These are phyloP conservation scores for Triangularia verruculosa DNA, from an alignment of 2,329 filamentous ascomycete genomes.

Conservation along the genomic window DNA sequence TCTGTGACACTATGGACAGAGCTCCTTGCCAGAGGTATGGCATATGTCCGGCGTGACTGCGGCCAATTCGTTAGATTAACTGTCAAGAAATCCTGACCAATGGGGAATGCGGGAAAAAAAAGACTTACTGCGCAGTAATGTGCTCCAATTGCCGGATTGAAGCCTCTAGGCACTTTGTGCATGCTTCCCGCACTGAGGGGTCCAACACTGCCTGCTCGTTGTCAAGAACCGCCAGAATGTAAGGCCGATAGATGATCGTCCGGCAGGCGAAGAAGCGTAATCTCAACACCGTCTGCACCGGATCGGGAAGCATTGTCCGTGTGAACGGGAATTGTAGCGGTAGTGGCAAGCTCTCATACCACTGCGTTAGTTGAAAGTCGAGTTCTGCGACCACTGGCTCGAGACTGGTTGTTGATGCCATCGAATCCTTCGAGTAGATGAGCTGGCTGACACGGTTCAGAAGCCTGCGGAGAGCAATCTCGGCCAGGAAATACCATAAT, in stretches of 20 bases:
- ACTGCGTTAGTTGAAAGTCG: constrained; percentile 78
- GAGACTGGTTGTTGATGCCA: constrained; percentile 67
- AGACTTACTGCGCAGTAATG: constrained; percentile 68
- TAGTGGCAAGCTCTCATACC: constrained; percentile 75
- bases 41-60: constrained; percentile 75
- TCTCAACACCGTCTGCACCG: constrained; percentile 74
- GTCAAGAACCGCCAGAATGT: constrained; percentile 75
- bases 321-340: constrained; percentile 76
- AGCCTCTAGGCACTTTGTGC: constrained; percentile 77
- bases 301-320: constrained; percentile 63
- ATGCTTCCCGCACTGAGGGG: constrained; percentile 70
- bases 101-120: constrained; percentile 14
- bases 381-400: constrained; percentile 77
- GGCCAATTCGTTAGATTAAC: constrained; percentile 39
- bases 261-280: constrained; percentile 81
- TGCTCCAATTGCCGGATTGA: constrained; percentile 77
- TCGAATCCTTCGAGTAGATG: constrained; percentile 72
- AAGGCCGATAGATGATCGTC: constrained; percentile 82
- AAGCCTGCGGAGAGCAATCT: constrained; percentile 74
- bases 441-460: constrained; percentile 77
- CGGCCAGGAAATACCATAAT: constrained; percentile 81
- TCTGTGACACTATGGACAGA: constrained; percentile 78
- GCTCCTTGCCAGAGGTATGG: constrained; percentile 85
- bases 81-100: constrained; percentile 24
- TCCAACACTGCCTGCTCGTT: constrained; percentile 72